These are phyloP conservation scores for Xylariales sp. DNA, from an alignment of 2,329 filamentous ascomycete species.

Conservation along the genomic window DNA sequence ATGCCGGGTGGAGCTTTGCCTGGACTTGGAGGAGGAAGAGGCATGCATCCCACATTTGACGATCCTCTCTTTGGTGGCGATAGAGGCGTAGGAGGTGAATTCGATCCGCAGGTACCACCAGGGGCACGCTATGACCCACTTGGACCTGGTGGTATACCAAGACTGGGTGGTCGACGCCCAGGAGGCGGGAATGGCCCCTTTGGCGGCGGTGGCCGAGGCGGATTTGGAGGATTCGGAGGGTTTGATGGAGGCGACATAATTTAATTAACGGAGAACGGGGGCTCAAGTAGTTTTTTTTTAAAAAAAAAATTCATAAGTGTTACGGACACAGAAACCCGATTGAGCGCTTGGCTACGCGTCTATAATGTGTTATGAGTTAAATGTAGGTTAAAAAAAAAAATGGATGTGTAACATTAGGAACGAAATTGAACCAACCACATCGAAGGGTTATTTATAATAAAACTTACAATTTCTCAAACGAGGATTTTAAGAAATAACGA, in stretches of 20 bases:
- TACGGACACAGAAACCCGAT: constrained; percentile 5
- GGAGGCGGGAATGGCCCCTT: constrained; percentile 54
- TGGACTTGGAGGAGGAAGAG: constrained; percentile 72
- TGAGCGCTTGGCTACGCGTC: constrained; percentile 5
- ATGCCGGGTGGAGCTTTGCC: constrained; percentile 68
- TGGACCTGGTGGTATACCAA: constrained; percentile 71
- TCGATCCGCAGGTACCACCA: constrained; percentile 80
- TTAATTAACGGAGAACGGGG: constrained; percentile 27
- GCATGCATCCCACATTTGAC: constrained; percentile 97
- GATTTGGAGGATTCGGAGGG: constrained; percentile 50
- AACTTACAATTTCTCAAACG: constrained; percentile 12
- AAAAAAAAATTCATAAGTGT: not conserved
- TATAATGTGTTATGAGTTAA: constrained; percentile 25
- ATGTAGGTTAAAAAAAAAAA: constrained; percentile 8
- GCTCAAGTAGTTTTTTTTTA: not conserved
- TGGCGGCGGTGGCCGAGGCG: constrained; percentile 49
- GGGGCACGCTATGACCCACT: constrained; percentile 93
- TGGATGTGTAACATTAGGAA: constrained; percentile 27
- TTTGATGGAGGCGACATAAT: constrained; percentile 49
- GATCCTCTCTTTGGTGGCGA: constrained; percentile 82
- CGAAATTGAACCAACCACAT: not conserved
- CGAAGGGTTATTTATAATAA: not conserved
- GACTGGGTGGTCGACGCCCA: constrained; percentile 58
- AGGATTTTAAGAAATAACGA: not conserved
- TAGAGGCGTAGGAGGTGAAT: constrained; percentile 59